Conservation (phyloP, 2,329 filamentous ascomycete genomes). For the Niveomyces coronatus region DNA sequence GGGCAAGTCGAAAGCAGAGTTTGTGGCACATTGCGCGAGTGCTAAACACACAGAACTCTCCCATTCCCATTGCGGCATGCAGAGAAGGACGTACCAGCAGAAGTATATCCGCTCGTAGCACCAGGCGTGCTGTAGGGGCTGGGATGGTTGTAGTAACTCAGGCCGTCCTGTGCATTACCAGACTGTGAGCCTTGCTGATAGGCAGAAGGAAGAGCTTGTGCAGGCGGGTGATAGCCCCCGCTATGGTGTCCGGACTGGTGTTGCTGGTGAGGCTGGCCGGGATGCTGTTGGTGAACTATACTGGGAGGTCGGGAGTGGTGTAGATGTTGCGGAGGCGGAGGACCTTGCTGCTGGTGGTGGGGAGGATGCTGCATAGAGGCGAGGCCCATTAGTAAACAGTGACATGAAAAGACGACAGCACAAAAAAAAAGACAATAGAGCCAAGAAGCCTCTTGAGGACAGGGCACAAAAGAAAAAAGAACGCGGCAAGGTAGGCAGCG, state of each 20-base stretch:
- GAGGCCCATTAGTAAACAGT: slow-evolving; percentile 46
- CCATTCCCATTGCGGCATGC: background rate
- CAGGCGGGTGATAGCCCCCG: slow-evolving; percentile 53
- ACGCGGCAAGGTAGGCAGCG: slow-evolving; percentile 28
- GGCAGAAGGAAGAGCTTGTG: slow-evolving; percentile 52
- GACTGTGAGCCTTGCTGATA: slow-evolving; percentile 60
- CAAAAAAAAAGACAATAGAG: background rate
- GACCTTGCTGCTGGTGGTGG: slow-evolving; percentile 59
- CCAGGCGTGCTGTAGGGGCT: slow-evolving; percentile 77
- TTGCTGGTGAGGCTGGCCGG: slow-evolving; percentile 52
- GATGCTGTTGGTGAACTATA: slow-evolving; percentile 64
- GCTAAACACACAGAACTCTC: background rate
- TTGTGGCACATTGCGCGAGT: background rate
- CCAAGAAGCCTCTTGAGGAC: slow-evolving; percentile 12
- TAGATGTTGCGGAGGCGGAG: slow-evolving; percentile 53
- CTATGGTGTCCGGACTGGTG: slow-evolving; percentile 46
- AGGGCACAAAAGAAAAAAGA: slow-evolving; percentile 26
- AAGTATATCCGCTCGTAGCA: slow-evolving; percentile 73
- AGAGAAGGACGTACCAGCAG: slow-evolving; percentile 56
- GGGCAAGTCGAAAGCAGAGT: background rate
- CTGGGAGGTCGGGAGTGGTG: slow-evolving; percentile 63
- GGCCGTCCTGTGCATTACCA: slow-evolving; percentile 51
- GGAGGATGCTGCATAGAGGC: slow-evolving; percentile 65
- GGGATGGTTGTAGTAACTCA: slow-evolving; percentile 68
- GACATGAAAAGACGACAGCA: slow-evolving; percentile 13